Evolutionary conservation across 768 basidiomycete genomes (phyloP).

Genomic region (Hygrophoropsis aurantiaca): DNA sequence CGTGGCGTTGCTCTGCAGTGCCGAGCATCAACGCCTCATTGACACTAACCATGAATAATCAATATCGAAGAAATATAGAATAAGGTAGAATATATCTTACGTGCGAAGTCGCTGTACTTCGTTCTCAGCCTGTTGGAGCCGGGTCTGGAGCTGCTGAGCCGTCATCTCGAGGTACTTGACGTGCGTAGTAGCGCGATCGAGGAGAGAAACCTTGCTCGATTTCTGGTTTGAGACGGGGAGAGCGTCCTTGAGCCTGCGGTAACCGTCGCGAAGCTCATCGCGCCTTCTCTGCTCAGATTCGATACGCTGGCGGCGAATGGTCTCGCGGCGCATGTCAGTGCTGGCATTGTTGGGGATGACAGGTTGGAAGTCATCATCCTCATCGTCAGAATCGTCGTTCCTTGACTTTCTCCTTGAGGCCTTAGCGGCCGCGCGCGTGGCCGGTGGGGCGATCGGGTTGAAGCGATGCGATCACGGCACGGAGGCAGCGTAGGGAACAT

Average conservation of each 20-base stretch:
- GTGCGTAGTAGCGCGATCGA: conserved; percentile 87
- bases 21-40: conserved; percentile 90
- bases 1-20: conserved; percentile 72
- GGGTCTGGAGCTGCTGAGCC: conserved; percentile 70
- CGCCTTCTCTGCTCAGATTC: conserved; percentile 91
- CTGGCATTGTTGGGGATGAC: conserved; percentile 39
- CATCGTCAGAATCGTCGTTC: conserved; percentile 72
- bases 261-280: conserved; percentile 91
- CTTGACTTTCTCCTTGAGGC: conserved; percentile 44
- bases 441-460: conserved; percentile 64
- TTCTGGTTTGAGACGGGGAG: conserved; percentile 91
- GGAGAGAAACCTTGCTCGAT: conserved; percentile 86
- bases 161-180: conserved; percentile 85
- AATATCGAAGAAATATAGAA: background rate
- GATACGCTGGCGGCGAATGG: conserved; percentile 89
- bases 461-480: conserved; percentile 77
- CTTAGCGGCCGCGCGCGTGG: conserved; percentile 54
- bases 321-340: conserved; percentile 80
- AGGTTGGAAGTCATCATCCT: conserved; percentile 75
- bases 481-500: conserved; percentile 53
- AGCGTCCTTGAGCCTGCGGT: conserved; percentile 85
- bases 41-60: no score
- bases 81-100: conserved; percentile 26
- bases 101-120: conserved; percentile 79
- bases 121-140: conserved; percentile 75